These are phyloP conservation scores for Ashbya aceris DNA, from an alignment of 1,139 yeast genomes.

Conservation along the genomic window DNA sequence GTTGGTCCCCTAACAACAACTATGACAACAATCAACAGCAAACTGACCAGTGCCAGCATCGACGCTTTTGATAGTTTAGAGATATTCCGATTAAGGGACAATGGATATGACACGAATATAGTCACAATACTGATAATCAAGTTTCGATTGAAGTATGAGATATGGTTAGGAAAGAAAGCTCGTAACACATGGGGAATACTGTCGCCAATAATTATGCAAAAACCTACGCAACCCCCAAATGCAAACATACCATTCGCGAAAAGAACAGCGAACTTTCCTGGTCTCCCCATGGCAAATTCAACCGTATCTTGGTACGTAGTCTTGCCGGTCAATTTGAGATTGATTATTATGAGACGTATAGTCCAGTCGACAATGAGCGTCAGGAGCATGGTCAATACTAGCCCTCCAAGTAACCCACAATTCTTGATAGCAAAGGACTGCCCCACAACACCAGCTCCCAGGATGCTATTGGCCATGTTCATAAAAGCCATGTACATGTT, in stretches of 20 bases:
- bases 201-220: constrained; percentile 90
- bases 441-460: constrained; percentile 94
- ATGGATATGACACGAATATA: constrained; percentile 67
- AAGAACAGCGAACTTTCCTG: constrained; percentile 60
- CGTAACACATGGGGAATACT: constrained; percentile 84
- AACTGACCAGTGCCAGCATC: constrained; percentile 75
- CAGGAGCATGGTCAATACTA: constrained; percentile 48
- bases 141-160: constrained; percentile 49
- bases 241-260: constrained; percentile 82
- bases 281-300: constrained; percentile 62
- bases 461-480: constrained; percentile 92
- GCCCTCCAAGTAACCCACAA: constrained; percentile 71
- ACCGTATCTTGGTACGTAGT: constrained; percentile 83
- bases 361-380: constrained; percentile 87
- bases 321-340: constrained; percentile 68
- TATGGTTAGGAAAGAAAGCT: constrained; percentile 51
- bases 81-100: constrained; percentile 72
- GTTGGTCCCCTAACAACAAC: constrained; percentile 70
- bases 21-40: constrained; percentile 66
- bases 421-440: constrained; percentile 83
- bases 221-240: constrained; percentile 90
- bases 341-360: constrained; percentile 65
- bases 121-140: constrained; percentile 62
- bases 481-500: constrained; percentile 78
- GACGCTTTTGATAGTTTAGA: constrained; percentile 83